phyloP scores from a whole-genome alignment of 1,284 basidiomycete genomes.

The Boletus smithii region DNA sequence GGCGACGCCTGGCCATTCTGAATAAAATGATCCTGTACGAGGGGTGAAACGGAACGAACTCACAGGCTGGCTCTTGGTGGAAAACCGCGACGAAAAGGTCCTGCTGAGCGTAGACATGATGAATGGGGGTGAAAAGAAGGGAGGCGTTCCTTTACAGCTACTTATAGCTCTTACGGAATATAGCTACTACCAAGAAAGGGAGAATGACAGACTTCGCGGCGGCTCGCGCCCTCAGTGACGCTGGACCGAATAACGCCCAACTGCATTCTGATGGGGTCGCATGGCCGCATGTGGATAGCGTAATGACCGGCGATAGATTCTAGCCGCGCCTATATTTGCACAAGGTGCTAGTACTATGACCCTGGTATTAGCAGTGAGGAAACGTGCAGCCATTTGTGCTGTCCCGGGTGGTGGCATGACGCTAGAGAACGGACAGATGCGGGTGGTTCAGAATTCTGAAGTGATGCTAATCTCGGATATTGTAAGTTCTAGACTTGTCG shows the following conservation, averaged over 20 bases:
- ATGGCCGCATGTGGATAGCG: not conserved
- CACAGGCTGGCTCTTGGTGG: conserved; percentile 28
- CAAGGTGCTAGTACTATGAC: not conserved
- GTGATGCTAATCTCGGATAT: not conserved
- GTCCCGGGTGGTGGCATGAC: not conserved
- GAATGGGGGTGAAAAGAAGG: conserved; percentile 7
- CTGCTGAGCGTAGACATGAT: conserved; percentile 30
- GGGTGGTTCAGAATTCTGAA: not conserved
- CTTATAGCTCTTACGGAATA: conserved; percentile 25
- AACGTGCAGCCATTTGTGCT: not conserved
- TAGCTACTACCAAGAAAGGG: conserved; percentile 18
- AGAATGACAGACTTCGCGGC: conserved; percentile 8
- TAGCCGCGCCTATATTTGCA: not conserved
- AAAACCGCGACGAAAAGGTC: conserved; percentile 32
- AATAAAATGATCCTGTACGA: not conserved
- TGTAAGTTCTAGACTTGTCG: not conserved
- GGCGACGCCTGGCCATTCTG: conserved; percentile 17
- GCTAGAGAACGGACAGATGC: not conserved
- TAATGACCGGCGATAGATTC: conserved; percentile 4
- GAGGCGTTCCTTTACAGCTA: conserved; percentile 1
- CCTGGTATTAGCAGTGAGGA: not conserved
- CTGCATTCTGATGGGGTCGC: conserved; percentile 3
- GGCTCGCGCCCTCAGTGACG: too few relatives aligned
- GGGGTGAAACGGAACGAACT: not conserved
- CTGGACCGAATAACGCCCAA: conserved; percentile 25